Evolutionary conservation across 768 basidiomycete species (phyloP), one percentile per base, ranked within the genome.

Genomic region (Gymnopilus junonius): DNA sequence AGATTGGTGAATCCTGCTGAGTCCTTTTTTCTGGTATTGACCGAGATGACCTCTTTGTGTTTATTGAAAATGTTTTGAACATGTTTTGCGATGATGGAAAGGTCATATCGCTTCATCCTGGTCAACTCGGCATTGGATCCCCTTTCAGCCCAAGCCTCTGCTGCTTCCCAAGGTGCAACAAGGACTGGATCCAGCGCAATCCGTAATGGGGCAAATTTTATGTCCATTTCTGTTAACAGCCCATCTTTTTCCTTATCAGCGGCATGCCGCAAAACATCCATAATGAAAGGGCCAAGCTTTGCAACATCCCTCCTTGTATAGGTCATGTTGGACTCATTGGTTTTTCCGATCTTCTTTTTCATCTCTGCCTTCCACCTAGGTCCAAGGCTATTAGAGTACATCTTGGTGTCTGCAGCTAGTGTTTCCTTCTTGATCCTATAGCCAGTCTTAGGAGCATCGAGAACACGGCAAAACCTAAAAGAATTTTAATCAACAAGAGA

Each of bases 371-470:
- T 60, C 68, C 78, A 79, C 14, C 39, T 32, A 1, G 73, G 73
- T 4, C 65, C 64, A 20, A 58, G 63, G 3, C 51, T 27, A 12
- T 62, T 53, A 23, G 57, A 34, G 29, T 70, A 74, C 21, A 58
- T 40, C 2, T 21, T 42, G 3, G 25, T 59, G 45, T 73, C 68
- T 17, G 68, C 67, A 8, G 56, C 55, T n/a, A 77, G 69, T 2
- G 78, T 70, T 1, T 76, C 66, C 0, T 67, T 70, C 17, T 70
- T 71, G 54, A 90, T 76, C 1, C 74, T 75, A 39, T 80, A 77
- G 0, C 89, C 89, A 5, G 84, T 86, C 68, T 91, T 91, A 1
- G 82, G 65, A 1, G 83, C 81, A 68, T 91, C 89, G 0, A 91
- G 78, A 10, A 86, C 77, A 8, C 79, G 79, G 59, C 83, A 80